Evolutionary conservation across 202 grass and related monocot species (phyloP).

Genomic region (Saccharum hybrid): DNA sequence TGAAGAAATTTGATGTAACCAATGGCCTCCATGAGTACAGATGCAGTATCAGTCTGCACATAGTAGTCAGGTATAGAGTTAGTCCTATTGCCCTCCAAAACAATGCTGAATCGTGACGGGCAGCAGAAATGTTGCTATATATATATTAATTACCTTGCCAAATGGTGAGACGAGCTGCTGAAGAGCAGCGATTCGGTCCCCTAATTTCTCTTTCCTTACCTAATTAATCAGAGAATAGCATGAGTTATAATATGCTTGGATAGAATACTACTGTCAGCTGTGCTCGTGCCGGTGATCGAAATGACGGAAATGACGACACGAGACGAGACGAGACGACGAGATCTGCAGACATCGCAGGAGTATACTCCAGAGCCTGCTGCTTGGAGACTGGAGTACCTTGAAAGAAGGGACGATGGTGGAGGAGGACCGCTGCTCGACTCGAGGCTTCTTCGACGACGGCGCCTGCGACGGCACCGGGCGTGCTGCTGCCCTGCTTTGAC

Average conservation of each 20-base stretch:
- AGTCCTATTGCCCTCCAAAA: neutral
- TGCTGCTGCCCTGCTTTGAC: conserved; percentile 20
- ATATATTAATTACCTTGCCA: conserved; percentile 68
- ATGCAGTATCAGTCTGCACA: conserved; percentile 92
- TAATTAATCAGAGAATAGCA: conserved; percentile 44
- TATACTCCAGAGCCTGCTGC: neutral
- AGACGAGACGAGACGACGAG: neutral
- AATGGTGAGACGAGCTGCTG: conserved; percentile 93
- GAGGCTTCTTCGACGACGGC: conserved; percentile 53
- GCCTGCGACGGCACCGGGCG: neutral
- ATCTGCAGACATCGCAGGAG: neutral
- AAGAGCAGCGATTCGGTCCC: conserved; percentile 94
- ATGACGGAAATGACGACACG: neutral
- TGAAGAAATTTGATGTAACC: conserved; percentile 99
- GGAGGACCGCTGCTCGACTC: conserved; percentile 61
- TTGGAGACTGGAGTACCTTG: conserved; percentile 59
- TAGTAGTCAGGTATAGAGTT: neutral
- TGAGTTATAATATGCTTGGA: neutral
- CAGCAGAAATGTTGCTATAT: neutral
- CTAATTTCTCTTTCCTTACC: conserved; percentile 97
- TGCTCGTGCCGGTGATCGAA: neutral
- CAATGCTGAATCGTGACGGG: neutral
- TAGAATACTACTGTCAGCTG: neutral
- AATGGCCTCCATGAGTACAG: conserved; percentile 97
- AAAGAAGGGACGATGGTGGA: conserved; percentile 69